phyloP scores from a whole-genome alignment of 2,329 filamentous ascomycete genomes.

The Ophiognomonia clavigignenti-juglandacearum region DNA sequence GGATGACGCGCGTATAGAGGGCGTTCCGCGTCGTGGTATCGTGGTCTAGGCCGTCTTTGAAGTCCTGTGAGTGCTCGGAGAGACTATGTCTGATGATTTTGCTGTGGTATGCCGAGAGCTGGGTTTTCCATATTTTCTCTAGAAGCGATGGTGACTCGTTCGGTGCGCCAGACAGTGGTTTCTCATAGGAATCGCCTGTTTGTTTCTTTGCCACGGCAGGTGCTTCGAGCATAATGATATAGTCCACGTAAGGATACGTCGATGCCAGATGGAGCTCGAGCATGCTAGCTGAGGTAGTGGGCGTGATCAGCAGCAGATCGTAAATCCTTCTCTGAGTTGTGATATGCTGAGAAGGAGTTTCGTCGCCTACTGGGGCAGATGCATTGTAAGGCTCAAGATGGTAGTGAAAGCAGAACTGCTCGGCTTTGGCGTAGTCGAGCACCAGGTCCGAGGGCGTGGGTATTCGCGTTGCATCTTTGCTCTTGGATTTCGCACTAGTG shows the following conservation, averaged over 20 bases:
- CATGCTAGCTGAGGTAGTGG: constrained; percentile 14
- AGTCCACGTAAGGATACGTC: constrained; percentile 33
- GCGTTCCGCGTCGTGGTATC: constrained; percentile 35
- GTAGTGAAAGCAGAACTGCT: constrained; percentile 9
- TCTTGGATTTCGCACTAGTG: not conserved
- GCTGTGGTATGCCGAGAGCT: constrained; percentile 29
- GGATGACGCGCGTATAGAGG: constrained; percentile 33
- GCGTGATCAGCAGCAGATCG: constrained; percentile 18
- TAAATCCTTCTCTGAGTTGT: constrained; percentile 18
- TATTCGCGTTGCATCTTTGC: not conserved
- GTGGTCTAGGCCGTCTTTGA: constrained; percentile 27
- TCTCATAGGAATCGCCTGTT: not conserved
- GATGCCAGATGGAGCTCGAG: constrained; percentile 17
- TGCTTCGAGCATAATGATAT: constrained; percentile 38
- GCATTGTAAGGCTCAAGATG: constrained; percentile 8
- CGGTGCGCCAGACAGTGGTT: constrained; percentile 20
- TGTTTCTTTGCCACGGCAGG: not conserved
- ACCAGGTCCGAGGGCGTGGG: not conserved
- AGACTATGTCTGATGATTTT: constrained; percentile 36
- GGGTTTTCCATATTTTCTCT: too few species aligned
- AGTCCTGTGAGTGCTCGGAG: constrained; percentile 23
- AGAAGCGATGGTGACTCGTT: constrained; percentile 29
- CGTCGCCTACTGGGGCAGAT: not conserved
- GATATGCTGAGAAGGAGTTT: constrained; percentile 28
- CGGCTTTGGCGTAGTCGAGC: not conserved